Percentiles rank a stretch among this genome's conserved stretches.
These are phyloP conservation scores for Nymphaea colorata DNA, from an alignment of 164 flowering plant genomes.

Conservation along the genomic window DNA sequence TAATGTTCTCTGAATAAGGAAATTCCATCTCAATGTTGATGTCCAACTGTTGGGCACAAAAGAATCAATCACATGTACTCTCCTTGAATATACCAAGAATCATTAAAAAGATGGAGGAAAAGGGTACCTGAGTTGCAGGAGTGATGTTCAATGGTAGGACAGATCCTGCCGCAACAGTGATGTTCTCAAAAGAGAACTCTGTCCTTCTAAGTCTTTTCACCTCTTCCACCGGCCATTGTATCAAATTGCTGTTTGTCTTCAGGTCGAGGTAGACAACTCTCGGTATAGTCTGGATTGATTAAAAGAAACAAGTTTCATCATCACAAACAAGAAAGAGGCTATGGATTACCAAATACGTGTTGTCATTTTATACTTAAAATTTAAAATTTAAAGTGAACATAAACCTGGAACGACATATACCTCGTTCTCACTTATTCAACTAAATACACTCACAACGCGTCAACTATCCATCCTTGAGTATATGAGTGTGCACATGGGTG, in stretches of 20 bases:
- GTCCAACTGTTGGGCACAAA: slow-evolving; percentile 39
- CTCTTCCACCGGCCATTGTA: slow-evolving; percentile 85
- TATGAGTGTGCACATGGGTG: too few species aligned
- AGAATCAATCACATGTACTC: not conserved
- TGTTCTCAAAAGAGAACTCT: slow-evolving; percentile 17
- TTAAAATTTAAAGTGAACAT: not conserved
- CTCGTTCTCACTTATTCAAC: too few species aligned
- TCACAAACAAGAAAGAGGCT: not conserved
- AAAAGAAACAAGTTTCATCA: not conserved
- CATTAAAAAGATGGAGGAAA: too few species aligned
- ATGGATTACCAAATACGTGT: not conserved
- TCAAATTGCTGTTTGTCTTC: slow-evolving; percentile 48
- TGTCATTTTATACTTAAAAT: not conserved
- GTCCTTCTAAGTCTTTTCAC: slow-evolving; percentile 49
- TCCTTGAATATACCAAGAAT: too few species aligned
- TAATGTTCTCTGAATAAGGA: slow-evolving; percentile 22
- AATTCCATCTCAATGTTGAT: slow-evolving; percentile 66
- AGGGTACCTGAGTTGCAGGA: slow-evolving; percentile 34
- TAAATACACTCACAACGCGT: too few species aligned
- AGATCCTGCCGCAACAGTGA: slow-evolving; percentile 40
- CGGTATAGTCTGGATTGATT: slow-evolving; percentile 44
- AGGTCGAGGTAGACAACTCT: slow-evolving; percentile 48
- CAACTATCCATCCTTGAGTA: too few species aligned
- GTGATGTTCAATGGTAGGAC: slow-evolving; percentile 41
- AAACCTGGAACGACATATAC: too few species aligned